Conservation (phyloP, 805 yeast genomes). For the Wickerhamomyces queroliae region DNA sequence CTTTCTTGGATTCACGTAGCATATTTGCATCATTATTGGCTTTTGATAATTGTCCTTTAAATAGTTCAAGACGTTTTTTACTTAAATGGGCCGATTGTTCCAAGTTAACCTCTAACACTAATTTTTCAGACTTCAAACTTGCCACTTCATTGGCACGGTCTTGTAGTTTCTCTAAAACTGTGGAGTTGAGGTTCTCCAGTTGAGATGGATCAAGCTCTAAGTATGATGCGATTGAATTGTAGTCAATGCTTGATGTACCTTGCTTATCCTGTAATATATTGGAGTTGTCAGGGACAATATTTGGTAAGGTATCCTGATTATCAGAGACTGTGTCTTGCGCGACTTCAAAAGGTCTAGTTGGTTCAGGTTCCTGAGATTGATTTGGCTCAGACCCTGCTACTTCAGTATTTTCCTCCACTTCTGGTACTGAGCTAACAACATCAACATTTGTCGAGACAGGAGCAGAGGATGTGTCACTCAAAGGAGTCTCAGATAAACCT, state of each 20-base stretch:
- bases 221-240: constrained; percentile 27
- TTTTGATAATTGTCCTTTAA: constrained; percentile 24
- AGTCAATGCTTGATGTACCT: neutral
- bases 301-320: neutral
- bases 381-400: neutral
- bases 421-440: neutral
- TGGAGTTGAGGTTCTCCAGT: constrained; percentile 17
- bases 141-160: constrained; percentile 28
- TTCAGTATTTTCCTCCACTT: neutral
- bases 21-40: constrained; percentile 18
- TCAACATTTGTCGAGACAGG: too few relatives aligned
- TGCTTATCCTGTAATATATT: neutral
- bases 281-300: neutral
- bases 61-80: constrained; percentile 24
- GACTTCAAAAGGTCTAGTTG: constrained; percentile 6
- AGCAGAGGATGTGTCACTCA: too few relatives aligned
- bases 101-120: constrained; percentile 30
- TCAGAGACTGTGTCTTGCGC: constrained; percentile 6
- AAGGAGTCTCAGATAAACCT: too few relatives aligned
- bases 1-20: constrained; percentile 15
- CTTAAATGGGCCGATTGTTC: constrained; percentile 34
- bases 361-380: neutral
- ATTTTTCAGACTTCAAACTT: constrained; percentile 30
- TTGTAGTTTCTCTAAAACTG: constrained; percentile 22
- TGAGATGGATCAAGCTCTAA: constrained; percentile 23